A percentile compares a stretch with the other conserved stretches of the same genome.
Evolutionary conservation across 306 rosid species (phyloP).

Genomic region (Aeschynomene evenia): DNA sequence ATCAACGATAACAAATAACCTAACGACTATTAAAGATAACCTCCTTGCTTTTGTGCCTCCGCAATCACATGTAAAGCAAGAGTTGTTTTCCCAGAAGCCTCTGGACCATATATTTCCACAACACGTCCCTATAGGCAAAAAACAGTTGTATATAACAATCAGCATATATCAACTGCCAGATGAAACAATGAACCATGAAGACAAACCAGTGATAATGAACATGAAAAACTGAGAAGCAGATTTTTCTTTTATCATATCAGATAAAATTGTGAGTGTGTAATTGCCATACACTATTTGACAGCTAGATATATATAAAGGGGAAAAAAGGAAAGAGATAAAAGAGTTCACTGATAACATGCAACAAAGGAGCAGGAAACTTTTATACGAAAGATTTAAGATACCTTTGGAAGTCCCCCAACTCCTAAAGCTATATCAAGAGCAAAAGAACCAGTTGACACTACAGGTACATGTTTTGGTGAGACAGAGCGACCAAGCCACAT

Average conservation of each 20-base stretch:
- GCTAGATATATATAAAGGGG: not conserved
- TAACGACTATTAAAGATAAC: constrained; percentile 36
- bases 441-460: constrained; percentile 81
- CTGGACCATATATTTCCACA: constrained; percentile 92
- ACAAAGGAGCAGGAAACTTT: constrained; percentile 17
- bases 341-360: constrained; percentile 5
- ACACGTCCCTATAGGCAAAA: constrained; percentile 72
- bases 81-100: constrained; percentile 95
- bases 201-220: not conserved
- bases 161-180: not conserved
- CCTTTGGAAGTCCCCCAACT: constrained; percentile 91
- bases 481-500: constrained; percentile 90
- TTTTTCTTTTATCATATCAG: not conserved
- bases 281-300: not conserved
- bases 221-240: not conserved
- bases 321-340: not conserved
- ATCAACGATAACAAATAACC: not conserved
- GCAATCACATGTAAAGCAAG: constrained; percentile 90
- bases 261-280: constrained; percentile 3
- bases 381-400: constrained; percentile 37
- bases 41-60: constrained; percentile 94
- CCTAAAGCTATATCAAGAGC: constrained; percentile 83
- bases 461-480: constrained; percentile 56
- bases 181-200: constrained; percentile 1
- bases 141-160: constrained; percentile 28